phyloP scores from a whole-genome alignment of 495 filamentous ascomycete genomes.

The Aspergillus biplanus region DNA sequence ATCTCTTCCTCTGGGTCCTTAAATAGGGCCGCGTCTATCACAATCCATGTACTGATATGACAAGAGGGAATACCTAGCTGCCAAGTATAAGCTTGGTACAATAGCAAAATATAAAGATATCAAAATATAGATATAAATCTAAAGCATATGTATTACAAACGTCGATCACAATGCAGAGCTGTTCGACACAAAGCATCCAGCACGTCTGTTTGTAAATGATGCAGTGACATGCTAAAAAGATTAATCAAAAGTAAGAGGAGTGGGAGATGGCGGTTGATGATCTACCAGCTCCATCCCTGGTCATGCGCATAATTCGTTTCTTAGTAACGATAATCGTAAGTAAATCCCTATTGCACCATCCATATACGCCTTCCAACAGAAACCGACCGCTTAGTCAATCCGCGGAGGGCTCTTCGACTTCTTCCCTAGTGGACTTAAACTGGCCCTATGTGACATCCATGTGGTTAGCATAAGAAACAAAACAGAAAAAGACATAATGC shows the following conservation, averaged over 20 bases:
- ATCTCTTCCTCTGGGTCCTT: too few species aligned
- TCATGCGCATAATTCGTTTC: not conserved
- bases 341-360: too few species aligned
- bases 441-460: conserved; percentile 9
- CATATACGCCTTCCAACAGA: too few species aligned
- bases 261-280: not conserved
- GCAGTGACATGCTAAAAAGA: not conserved
- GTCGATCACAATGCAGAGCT: too few species aligned
- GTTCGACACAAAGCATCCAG: too few species aligned
- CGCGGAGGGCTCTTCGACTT: conserved; percentile 50
- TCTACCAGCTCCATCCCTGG: not conserved
- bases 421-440: conserved; percentile 41
- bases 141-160: not conserved
- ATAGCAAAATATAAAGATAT: not conserved
- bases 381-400: conserved; percentile 36
- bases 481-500: conserved; percentile 8
- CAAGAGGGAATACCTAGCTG: too few species aligned
- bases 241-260: not conserved
- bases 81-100: too few species aligned
- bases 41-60: too few species aligned
- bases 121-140: not conserved
- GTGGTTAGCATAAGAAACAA: conserved; percentile 3
- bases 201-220: too few species aligned
- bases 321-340: conserved; percentile 11
- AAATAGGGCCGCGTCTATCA: too few species aligned